Evolutionary conservation across 352 stramenopile species (phyloP), one percentile per base, ranked within the genome.

Genomic region (Phytophthora nicotianae): DNA sequence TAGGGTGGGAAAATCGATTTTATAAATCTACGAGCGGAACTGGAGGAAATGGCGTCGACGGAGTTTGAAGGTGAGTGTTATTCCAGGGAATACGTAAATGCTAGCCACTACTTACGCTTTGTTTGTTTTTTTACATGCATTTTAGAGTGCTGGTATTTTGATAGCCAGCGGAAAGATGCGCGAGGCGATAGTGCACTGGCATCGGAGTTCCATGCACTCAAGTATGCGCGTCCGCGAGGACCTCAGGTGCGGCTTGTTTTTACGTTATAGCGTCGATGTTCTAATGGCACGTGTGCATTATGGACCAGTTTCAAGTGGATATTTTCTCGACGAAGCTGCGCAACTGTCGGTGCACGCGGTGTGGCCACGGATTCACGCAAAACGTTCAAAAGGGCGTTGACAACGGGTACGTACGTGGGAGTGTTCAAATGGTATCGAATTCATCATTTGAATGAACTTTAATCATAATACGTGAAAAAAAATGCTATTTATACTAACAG

Each of bases 61-160:
- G 58, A 70, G 7, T 77, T 91, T 19, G 53, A 67, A 70, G 80
- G 81, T 86, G 23, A 3, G 33, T 45, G 13, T 3, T 4, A 47
- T n/a, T 27, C 16, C 19, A 32, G 2, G n/a, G 32, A 38, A 38
- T 17, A 17, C 8, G 32, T 3, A 38, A 17, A 16, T 38, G 11
- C 32, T n/a, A 17, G 10, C n/a, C 32, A n/a, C 4, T 21, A 17
- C 1, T 21, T 43, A 23, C 23, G 37, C 0, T 20, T 1, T 37
- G 16, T 38, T 19, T 46, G 5, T 20, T 45, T 10, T 38, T 17
- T 17, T 2, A 35, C 29, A 35, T 29, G 4, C 2, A 4, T 9
- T 17, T n/a, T 43, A 93, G 83, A 93, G 40, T 89, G 84, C 66
- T 93, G 84, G 83, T 91, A 86, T 52, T 93, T 93, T 50, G 82